Evolutionary conservation across 2,329 filamentous ascomycete species (phyloP).

Genomic region (Arachnopeziza araneosa): DNA sequence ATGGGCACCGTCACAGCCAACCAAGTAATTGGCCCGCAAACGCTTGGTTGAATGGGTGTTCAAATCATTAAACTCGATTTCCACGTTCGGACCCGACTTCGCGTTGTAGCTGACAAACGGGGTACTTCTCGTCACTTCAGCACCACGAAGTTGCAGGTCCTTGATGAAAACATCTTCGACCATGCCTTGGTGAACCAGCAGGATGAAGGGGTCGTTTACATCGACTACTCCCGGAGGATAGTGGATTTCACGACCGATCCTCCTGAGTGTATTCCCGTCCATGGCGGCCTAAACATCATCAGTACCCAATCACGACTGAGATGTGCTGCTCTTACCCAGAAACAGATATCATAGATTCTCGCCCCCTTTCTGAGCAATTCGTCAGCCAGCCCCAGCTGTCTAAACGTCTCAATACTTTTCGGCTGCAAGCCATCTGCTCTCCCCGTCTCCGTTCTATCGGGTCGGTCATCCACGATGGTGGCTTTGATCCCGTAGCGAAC

Average conservation of each 20-base stretch:
- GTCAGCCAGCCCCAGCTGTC: slow-evolving; percentile 52
- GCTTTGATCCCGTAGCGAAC: slow-evolving; percentile 61
- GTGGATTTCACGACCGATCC: slow-evolving; percentile 34
- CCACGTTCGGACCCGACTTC: slow-evolving; percentile 22
- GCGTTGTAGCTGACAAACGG: slow-evolving; percentile 34
- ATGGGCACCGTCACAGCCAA: slow-evolving; percentile 55
- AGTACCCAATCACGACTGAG: not conserved
- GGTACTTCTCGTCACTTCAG: slow-evolving; percentile 41
- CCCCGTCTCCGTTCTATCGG: slow-evolving; percentile 54
- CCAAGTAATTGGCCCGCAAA: slow-evolving; percentile 55
- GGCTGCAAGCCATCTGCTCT: slow-evolving; percentile 60
- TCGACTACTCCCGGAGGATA: slow-evolving; percentile 25
- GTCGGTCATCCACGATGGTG: slow-evolving; percentile 62
- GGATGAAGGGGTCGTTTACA: slow-evolving; percentile 24
- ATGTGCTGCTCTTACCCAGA: slow-evolving; percentile 44
- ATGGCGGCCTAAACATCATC: slow-evolving; percentile 5
- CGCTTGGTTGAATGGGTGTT: slow-evolving; percentile 46
- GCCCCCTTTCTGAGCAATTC: slow-evolving; percentile 50
- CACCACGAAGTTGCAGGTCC: slow-evolving; percentile 43
- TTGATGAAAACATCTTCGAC: slow-evolving; percentile 50
- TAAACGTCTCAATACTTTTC: slow-evolving; percentile 57
- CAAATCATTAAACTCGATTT: slow-evolving; percentile 47
- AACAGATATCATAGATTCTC: slow-evolving; percentile 52
- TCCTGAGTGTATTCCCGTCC: slow-evolving; percentile 11
- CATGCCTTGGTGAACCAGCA: slow-evolving; percentile 47